These are phyloP conservation scores for Wickerhamiella spandovensis DNA, from an alignment of 805 yeast genomes.

Conservation along the genomic window DNA sequence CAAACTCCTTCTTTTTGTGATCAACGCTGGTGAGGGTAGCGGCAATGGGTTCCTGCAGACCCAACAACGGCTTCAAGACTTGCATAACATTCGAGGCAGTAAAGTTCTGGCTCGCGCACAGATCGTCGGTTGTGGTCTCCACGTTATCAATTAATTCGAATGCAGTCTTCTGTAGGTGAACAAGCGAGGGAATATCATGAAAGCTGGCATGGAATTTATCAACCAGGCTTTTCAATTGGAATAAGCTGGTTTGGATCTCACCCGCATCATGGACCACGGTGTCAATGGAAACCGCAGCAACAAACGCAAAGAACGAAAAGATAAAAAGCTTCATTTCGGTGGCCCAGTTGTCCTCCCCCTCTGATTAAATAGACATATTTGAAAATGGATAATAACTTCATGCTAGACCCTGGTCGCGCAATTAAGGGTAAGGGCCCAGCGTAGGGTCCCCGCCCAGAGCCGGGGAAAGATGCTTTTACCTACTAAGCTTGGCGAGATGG, in stretches of 20 bases:
- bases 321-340: neutral
- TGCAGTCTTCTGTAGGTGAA: neutral
- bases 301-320: neutral
- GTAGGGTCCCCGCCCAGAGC: neutral
- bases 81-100: neutral
- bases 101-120: neutral
- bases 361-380: neutral
- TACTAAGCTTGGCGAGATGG: neutral
- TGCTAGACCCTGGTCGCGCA: neutral
- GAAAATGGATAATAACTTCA: neutral
- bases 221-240: neutral
- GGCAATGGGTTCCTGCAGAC: neutral
- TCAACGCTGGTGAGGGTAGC: neutral
- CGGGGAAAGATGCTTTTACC: neutral
- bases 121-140: neutral
- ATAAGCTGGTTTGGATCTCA: neutral
- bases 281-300: neutral
- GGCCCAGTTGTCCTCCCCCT: too few relatives aligned
- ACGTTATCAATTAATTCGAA: neutral
- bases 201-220: neutral
- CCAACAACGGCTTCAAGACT: neutral
- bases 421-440: neutral
- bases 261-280: neutral
- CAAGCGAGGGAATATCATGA: neutral
- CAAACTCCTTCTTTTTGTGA: conserved; percentile 2